A percentile compares a stretch with the other conserved stretches of the same genome.
Conservation (phyloP, 164 flowering plant species). For the Chimonanthus praecox region DNA sequence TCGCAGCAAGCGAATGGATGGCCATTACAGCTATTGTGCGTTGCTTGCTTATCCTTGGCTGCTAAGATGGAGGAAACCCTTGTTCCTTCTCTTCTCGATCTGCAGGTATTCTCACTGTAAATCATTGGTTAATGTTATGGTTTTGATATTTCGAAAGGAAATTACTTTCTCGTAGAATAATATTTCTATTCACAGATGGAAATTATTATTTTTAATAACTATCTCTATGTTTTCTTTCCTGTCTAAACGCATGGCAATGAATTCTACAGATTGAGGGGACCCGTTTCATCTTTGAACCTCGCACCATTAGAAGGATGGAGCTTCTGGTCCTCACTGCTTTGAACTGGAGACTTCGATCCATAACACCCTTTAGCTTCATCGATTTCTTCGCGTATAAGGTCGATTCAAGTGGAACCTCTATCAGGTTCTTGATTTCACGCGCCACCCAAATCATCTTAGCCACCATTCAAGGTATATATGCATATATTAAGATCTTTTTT, state of each 20-base stretch:
- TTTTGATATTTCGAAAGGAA: too few relatives aligned
- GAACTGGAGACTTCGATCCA: conserved; percentile 78
- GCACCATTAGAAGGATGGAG: conserved; percentile 74
- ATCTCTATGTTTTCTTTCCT: background rate
- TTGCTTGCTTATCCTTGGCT: conserved; percentile 90
- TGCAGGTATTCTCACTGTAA: conserved; percentile 49
- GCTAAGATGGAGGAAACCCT: conserved; percentile 95
- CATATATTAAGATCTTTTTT: background rate
- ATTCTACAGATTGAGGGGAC: conserved; percentile 33
- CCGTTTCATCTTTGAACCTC: conserved; percentile 63
- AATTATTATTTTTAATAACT: too few relatives aligned
- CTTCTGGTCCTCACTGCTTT: conserved; percentile 59
- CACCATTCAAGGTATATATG: conserved; percentile 52
- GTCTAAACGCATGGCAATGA: too few relatives aligned
- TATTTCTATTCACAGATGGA: background rate
- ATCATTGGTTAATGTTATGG: background rate
- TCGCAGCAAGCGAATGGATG: conserved; percentile 45
- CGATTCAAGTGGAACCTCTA: conserved; percentile 46
- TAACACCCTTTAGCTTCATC: conserved; percentile 83
- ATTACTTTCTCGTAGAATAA: background rate
- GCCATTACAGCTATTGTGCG: conserved; percentile 77
- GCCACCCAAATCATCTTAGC: conserved; percentile 70
- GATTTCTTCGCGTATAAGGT: conserved; percentile 67
- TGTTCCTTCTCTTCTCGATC: conserved; percentile 76
- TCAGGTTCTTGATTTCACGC: conserved; percentile 46